phyloP scores from a whole-genome alignment of 805 yeast species.

The Monosporozyma siamensis region DNA sequence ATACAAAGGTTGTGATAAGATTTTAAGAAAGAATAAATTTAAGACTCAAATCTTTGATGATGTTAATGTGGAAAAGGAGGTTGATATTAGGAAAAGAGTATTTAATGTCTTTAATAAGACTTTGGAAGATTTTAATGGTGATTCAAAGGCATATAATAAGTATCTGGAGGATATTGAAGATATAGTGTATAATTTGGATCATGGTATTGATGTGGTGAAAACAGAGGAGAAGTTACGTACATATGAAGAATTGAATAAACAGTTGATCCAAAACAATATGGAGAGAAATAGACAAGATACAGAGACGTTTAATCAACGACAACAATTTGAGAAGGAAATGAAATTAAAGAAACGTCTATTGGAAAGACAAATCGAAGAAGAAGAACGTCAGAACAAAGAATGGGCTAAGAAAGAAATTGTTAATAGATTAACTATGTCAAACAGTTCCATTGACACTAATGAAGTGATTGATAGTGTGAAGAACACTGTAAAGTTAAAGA shows the following conservation, averaged over 20 bases:
- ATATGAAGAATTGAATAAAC: slow-evolving; percentile 65
- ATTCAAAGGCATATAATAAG: slow-evolving; percentile 52
- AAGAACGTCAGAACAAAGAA: slow-evolving; percentile 44
- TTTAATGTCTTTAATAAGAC: slow-evolving; percentile 71
- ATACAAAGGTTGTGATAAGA: slow-evolving; percentile 81
- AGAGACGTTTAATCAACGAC: slow-evolving; percentile 51
- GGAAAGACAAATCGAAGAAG: slow-evolving; percentile 59
- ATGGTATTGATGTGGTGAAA: slow-evolving; percentile 57
- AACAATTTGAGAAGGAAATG: slow-evolving; percentile 62
- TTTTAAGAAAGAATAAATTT: slow-evolving; percentile 77
- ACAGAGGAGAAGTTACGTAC: slow-evolving; percentile 58
- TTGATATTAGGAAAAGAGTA: slow-evolving; percentile 79
- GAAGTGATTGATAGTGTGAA: slow-evolving; percentile 45
- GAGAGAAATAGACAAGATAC: slow-evolving; percentile 63
- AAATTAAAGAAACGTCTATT: slow-evolving; percentile 40
- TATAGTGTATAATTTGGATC: slow-evolving; percentile 64
- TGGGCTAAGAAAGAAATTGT: slow-evolving; percentile 49
- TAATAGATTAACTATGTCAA: slow-evolving; percentile 35
- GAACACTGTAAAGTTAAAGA: slow-evolving; percentile 44
- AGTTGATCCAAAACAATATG: slow-evolving; percentile 67
- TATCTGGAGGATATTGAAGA: slow-evolving; percentile 81
- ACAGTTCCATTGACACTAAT: slow-evolving; percentile 34
- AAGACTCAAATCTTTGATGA: slow-evolving; percentile 92
- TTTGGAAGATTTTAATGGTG: slow-evolving; percentile 54
- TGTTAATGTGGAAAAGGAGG: slow-evolving; percentile 79